A percentile compares a stretch with the other conserved stretches of the same genome.
phyloP scores from a whole-genome alignment of 345 rosid species.

The Rhodomyrtus tomentosa region DNA sequence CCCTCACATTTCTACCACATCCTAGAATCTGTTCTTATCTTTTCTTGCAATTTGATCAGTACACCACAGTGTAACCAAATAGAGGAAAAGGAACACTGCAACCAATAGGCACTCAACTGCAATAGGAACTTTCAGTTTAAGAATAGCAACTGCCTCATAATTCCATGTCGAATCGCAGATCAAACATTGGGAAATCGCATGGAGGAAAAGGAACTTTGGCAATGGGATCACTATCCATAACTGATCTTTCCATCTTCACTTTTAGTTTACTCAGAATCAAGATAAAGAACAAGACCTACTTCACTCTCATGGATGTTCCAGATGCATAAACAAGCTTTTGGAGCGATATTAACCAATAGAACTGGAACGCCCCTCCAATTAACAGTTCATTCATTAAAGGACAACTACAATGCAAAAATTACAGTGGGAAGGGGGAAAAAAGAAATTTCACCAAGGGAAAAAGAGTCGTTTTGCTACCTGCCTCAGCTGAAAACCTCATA shows the following conservation, averaged over 20 bases:
- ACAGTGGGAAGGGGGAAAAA: background rate
- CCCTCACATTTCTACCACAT: background rate
- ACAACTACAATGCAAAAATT: background rate
- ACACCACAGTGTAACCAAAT: background rate
- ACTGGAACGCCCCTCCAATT: background rate
- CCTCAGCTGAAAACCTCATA: conserved; percentile 76
- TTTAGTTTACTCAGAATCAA: background rate
- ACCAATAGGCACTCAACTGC: background rate
- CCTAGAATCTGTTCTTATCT: background rate
- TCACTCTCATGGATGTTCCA: background rate
- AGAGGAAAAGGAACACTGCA: background rate
- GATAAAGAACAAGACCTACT: background rate
- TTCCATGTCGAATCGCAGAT: background rate
- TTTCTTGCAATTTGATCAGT: background rate
- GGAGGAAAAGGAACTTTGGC: background rate
- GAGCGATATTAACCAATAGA: background rate
- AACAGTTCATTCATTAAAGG: background rate
- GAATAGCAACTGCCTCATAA: background rate
- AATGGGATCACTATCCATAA: background rate
- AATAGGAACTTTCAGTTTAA: background rate
- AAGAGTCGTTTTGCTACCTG: background rate
- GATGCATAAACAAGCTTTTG: background rate
- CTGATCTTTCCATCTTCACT: background rate
- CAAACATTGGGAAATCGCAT: background rate
- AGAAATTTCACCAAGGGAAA: background rate